Percentiles rank a stretch among this genome's conserved stretches.
Conservation (phyloP, 2,329 filamentous ascomycete genomes). For the Cladophialophora psammophila region DNA sequence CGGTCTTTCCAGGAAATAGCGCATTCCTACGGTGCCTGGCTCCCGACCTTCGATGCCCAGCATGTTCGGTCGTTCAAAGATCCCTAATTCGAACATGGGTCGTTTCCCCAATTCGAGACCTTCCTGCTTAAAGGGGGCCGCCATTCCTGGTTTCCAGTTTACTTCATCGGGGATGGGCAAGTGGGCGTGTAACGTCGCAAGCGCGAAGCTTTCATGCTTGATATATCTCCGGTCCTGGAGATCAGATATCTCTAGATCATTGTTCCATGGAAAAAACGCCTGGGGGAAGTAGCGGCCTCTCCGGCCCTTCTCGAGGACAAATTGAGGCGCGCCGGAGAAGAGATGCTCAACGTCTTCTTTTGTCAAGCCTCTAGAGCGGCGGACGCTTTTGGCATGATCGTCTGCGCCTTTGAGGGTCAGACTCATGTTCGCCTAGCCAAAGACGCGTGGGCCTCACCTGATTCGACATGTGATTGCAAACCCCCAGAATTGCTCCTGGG, state of each 20-base stretch:
- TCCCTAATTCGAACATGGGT: slow-evolving; percentile 53
- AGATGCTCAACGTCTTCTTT: slow-evolving; percentile 51
- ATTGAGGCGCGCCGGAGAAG: slow-evolving; percentile 55
- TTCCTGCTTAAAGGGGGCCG: slow-evolving; percentile 21
- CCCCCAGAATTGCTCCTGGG: not conserved
- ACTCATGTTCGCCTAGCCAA: not conserved
- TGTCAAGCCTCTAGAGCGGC: slow-evolving; percentile 37
- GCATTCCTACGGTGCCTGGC: slow-evolving; percentile 55
- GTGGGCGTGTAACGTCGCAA: slow-evolving; percentile 55
- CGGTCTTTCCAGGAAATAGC: slow-evolving; percentile 57
- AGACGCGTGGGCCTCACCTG: not conserved
- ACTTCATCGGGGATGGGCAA: slow-evolving; percentile 51
- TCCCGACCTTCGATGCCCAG: slow-evolving; percentile 54
- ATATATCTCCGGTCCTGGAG: slow-evolving; percentile 51
- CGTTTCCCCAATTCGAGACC: slow-evolving; percentile 43
- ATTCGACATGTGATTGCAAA: not conserved
- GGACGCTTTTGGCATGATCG: slow-evolving; percentile 7
- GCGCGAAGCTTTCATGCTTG: slow-evolving; percentile 51
- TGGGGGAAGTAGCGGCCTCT: slow-evolving; percentile 52
- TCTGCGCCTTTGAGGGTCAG: not conserved
- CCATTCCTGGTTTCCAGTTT: slow-evolving; percentile 41
- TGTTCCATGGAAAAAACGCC: slow-evolving; percentile 55
- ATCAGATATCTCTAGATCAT: slow-evolving; percentile 49
- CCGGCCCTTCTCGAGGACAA: slow-evolving; percentile 53
- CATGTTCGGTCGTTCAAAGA: slow-evolving; percentile 60